These are phyloP conservation scores for Nemania abortiva DNA, from an alignment of 2,329 filamentous ascomycete genomes.

Conservation along the genomic window DNA sequence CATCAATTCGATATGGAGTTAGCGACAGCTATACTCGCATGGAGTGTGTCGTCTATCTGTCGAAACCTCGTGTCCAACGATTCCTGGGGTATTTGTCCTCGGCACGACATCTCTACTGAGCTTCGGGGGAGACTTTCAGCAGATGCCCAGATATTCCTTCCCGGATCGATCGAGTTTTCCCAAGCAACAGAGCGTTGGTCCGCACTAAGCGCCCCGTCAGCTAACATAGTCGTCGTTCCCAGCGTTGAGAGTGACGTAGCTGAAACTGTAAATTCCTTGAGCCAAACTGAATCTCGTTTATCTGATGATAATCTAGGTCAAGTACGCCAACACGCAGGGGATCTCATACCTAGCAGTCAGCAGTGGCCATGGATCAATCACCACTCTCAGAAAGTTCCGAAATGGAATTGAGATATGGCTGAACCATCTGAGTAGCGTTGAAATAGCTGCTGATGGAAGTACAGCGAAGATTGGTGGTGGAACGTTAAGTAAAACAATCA, in stretches of 20 bases:
- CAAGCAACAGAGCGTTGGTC: conserved; percentile 61
- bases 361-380: conserved; percentile 56
- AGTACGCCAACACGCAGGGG: conserved; percentile 55
- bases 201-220: no score
- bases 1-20: conserved; percentile 9
- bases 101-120: conserved; percentile 8
- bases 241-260: conserved; percentile 62
- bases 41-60: neutral
- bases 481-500: conserved; percentile 53
- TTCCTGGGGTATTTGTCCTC: neutral
- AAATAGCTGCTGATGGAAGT: conserved; percentile 51
- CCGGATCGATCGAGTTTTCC: conserved; percentile 56
- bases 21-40: conserved; percentile 3
- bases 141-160: conserved; percentile 57
- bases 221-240: conserved; percentile 61
- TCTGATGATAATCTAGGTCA: conserved; percentile 42
- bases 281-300: neutral
- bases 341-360: conserved; percentile 56
- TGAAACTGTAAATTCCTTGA: conserved; percentile 51
- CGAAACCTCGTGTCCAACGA: neutral
- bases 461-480: conserved; percentile 57
- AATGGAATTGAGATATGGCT: conserved; percentile 58
- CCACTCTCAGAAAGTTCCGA: conserved; percentile 54
- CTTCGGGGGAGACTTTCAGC: conserved; percentile 51
- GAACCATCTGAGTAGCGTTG: conserved; percentile 52